These are phyloP conservation scores for Lodderomyces pseudojiufengensis DNA, from an alignment of 1,139 yeast genomes.

Conservation along the genomic window DNA sequence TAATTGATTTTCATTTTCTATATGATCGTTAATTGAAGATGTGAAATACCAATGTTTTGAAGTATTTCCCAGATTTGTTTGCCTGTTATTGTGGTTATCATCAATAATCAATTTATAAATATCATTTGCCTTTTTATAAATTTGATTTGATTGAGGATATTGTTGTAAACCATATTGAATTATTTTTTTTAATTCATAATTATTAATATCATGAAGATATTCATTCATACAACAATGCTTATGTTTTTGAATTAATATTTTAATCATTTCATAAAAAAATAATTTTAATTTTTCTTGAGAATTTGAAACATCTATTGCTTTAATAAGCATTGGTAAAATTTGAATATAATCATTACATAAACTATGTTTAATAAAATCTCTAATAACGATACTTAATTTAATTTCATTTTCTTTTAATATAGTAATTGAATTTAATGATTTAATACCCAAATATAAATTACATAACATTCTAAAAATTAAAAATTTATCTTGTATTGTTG, in stretches of 20 bases:
- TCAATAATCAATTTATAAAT: slow-evolving; percentile 15
- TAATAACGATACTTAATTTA: slow-evolving; percentile 24
- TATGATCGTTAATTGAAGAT: too few relatives aligned
- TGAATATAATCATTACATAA: slow-evolving; percentile 30
- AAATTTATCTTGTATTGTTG: slow-evolving; percentile 24
- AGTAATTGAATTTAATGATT: not conserved
- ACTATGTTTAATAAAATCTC: slow-evolving; percentile 19
- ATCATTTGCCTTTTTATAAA: slow-evolving; percentile 22
- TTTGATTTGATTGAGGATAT: slow-evolving; percentile 15
- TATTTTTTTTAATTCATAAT: slow-evolving; percentile 24
- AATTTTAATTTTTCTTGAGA: slow-evolving; percentile 13
- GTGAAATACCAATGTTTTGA: too few relatives aligned
- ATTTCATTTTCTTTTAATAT: slow-evolving; percentile 16
- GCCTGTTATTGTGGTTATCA: not conserved
- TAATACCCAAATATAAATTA: slow-evolving; percentile 29
- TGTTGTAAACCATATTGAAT: slow-evolving; percentile 34
- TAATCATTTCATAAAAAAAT: slow-evolving; percentile 27
- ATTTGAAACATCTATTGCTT: slow-evolving; percentile 3
- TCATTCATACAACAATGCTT: slow-evolving; percentile 34
- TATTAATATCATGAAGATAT: slow-evolving; percentile 20
- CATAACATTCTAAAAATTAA: slow-evolving; percentile 32
- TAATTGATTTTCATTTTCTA: too few relatives aligned
- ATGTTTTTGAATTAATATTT: slow-evolving; percentile 26
- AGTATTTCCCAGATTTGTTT: not conserved
- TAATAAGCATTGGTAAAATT: slow-evolving; percentile 22